Evolutionary conservation across 2,329 filamentous ascomycete species (phyloP).

Genomic region (Graphilbum ipis-grandicollis): DNA sequence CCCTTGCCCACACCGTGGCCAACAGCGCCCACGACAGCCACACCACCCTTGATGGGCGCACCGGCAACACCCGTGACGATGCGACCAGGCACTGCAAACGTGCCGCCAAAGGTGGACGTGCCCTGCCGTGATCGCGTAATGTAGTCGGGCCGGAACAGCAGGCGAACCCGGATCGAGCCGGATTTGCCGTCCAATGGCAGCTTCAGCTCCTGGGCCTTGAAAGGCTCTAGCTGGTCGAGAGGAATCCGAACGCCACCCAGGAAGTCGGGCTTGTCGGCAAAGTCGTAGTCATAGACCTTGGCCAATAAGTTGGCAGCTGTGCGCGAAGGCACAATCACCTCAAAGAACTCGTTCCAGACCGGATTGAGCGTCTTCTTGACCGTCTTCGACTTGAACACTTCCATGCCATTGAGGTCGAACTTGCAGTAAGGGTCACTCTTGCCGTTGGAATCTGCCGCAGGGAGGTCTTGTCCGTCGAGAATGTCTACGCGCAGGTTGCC

Average conservation of each 20-base stretch:
- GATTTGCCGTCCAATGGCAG: slow-evolving; percentile 77
- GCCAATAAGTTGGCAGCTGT: slow-evolving; percentile 71
- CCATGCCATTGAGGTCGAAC: slow-evolving; percentile 76
- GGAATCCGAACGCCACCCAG: slow-evolving; percentile 65
- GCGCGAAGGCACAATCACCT: slow-evolving; percentile 63
- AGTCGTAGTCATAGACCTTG: slow-evolving; percentile 89
- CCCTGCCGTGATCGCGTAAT: slow-evolving; percentile 75
- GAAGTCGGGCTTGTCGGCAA: slow-evolving; percentile 85
- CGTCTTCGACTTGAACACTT: slow-evolving; percentile 86
- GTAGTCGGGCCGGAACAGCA: slow-evolving; percentile 88
- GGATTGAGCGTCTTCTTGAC: slow-evolving; percentile 95
- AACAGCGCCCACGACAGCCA: slow-evolving; percentile 52
- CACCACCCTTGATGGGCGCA: slow-evolving; percentile 85
- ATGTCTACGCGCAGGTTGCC: slow-evolving; percentile 88
- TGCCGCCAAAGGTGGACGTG: slow-evolving; percentile 82
- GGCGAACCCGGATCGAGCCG: slow-evolving; percentile 61
- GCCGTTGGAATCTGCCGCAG: slow-evolving; percentile 85
- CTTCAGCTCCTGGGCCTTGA: slow-evolving; percentile 58
- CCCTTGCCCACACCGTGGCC: slow-evolving; percentile 74
- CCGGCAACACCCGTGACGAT: slow-evolving; percentile 69
- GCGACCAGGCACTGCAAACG: slow-evolving; percentile 71
- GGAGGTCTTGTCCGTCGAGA: slow-evolving; percentile 71
- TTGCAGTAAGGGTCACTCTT: slow-evolving; percentile 96
- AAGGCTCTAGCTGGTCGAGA: slow-evolving; percentile 67
- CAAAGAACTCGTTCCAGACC: slow-evolving; percentile 92